Conservation (phyloP, 225 moss, liverwort and hornwort genomes). For the Bryoerythrophyllum caledonicum region DNA sequence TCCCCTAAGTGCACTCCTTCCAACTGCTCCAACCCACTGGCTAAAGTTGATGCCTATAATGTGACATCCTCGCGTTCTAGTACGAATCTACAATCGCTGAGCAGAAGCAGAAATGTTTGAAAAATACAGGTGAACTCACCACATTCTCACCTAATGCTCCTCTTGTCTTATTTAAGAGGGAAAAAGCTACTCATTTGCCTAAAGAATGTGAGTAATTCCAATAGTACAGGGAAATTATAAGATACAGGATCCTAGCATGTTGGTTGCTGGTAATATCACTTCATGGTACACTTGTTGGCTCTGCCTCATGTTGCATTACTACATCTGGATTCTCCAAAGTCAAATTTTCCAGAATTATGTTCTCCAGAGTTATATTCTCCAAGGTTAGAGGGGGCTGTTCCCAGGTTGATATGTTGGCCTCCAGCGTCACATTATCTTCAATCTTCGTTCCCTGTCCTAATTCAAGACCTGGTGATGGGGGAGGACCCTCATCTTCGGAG, state of each 20-base stretch:
- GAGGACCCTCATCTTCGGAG: slow-evolving; percentile 34
- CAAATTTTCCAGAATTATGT: background rate
- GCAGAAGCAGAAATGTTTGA: background rate
- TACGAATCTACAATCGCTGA: slow-evolving; percentile 1
- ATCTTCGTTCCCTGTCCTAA: slow-evolving; percentile 1
- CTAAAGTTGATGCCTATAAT: background rate
- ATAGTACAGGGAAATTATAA: background rate
- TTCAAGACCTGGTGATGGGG: slow-evolving; percentile 23
- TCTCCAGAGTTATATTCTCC: background rate
- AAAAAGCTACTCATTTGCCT: slow-evolving; percentile 11
- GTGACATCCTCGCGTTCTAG: background rate
- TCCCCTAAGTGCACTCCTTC: background rate
- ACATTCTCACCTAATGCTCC: slow-evolving; percentile 13
- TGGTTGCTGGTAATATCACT: no score
- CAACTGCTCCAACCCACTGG: background rate
- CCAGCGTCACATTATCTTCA: background rate
- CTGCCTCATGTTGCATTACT: slow-evolving; percentile 21
- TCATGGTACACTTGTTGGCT: slow-evolving; percentile 24
- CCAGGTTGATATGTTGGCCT: slow-evolving; percentile 14
- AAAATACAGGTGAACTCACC: slow-evolving; percentile 23
- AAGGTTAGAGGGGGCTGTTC: slow-evolving; percentile 13
- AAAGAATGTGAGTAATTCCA: slow-evolving; percentile 3
- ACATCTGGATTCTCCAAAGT: slow-evolving; percentile 1
- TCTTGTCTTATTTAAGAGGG: slow-evolving; percentile 1
- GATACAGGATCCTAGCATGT: background rate